phyloP scores from a whole-genome alignment of 805 yeast species.

The Cyberlindnera misumaiensis region DNA sequence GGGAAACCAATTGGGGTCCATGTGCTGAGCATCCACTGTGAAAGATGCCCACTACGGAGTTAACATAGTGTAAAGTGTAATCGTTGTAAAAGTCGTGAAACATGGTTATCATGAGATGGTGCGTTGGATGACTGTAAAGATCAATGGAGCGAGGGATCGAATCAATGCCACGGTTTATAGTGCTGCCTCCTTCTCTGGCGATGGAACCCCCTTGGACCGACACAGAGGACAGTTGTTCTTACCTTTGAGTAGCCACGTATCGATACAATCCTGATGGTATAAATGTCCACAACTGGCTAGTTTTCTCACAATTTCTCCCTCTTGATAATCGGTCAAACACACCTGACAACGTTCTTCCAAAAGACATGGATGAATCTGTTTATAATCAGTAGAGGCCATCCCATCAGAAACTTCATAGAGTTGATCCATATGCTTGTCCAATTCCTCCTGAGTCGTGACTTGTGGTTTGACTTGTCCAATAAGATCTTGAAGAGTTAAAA shows the following conservation, averaged over 20 bases:
- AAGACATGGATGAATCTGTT: not conserved
- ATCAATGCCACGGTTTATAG: too few relatives aligned
- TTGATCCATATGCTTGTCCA: conserved; percentile 33
- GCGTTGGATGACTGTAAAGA: too few relatives aligned
- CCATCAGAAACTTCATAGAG: conserved; percentile 14
- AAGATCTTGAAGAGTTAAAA: conserved; percentile 39
- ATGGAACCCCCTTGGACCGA: conserved; percentile 35
- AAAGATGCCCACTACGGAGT: too few relatives aligned
- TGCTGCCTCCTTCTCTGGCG: too few relatives aligned
- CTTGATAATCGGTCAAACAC: conserved; percentile 43
- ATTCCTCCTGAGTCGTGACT: conserved; percentile 35
- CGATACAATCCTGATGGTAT: conserved; percentile 52
- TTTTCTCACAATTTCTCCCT: conserved; percentile 39
- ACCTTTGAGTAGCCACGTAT: conserved; percentile 47
- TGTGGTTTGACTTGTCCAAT: conserved; percentile 41
- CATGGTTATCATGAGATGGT: too few relatives aligned
- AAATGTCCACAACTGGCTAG: conserved; percentile 40
- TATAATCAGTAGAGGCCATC: not conserved
- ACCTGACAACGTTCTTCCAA: conserved; percentile 35
- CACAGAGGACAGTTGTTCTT: conserved; percentile 56
- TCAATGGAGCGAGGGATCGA: too few relatives aligned
- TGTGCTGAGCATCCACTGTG: not conserved
- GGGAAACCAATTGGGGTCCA: conserved; percentile 21
- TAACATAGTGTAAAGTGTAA: too few relatives aligned
- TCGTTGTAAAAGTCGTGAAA: too few relatives aligned